Conservation (phyloP, 1,284 basidiomycete genomes). For the Ustilago lituana region DNA sequence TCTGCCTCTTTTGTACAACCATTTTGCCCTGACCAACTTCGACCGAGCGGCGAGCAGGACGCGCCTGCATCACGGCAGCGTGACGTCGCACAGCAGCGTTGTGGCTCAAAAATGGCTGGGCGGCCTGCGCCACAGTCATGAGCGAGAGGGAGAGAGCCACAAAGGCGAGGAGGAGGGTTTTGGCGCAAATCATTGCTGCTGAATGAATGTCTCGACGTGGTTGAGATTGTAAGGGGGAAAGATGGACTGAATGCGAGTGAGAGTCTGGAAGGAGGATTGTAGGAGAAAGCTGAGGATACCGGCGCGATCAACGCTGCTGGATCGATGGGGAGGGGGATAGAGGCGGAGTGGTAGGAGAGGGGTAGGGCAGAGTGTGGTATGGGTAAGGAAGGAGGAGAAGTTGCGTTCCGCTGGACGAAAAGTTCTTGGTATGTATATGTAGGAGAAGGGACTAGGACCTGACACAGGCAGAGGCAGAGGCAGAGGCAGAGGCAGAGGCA, state of each 20-base stretch:
- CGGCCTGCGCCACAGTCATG: conserved; percentile 35
- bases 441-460: too few species aligned
- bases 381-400: conserved; percentile 1
- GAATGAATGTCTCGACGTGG: background rate
- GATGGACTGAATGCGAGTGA: background rate
- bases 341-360: conserved; percentile 2
- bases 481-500: too few species aligned
- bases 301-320: conserved; percentile 48
- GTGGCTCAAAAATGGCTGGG: conserved; percentile 38
- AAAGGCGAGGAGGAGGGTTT: conserved; percentile 35
- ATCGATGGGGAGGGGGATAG: conserved; percentile 1
- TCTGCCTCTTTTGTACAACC: conserved; percentile 35
- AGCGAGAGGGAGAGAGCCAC: conserved; percentile 31
- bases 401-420: background rate
- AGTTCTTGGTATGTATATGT: conserved; percentile 14
- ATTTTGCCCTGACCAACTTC: conserved; percentile 26
- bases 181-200: conserved; percentile 29
- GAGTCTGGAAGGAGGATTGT: background rate
- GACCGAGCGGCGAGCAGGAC: conserved; percentile 31
- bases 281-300: conserved; percentile 9
- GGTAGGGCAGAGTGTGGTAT: conserved; percentile 1
- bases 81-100: conserved; percentile 41
- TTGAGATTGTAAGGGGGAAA: too few species aligned
- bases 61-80: conserved; percentile 19
- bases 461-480: too few species aligned